These are phyloP conservation scores for Colletotrichum orbiculare DNA, from an alignment of 2,329 filamentous ascomycete species.

Conservation along the genomic window DNA sequence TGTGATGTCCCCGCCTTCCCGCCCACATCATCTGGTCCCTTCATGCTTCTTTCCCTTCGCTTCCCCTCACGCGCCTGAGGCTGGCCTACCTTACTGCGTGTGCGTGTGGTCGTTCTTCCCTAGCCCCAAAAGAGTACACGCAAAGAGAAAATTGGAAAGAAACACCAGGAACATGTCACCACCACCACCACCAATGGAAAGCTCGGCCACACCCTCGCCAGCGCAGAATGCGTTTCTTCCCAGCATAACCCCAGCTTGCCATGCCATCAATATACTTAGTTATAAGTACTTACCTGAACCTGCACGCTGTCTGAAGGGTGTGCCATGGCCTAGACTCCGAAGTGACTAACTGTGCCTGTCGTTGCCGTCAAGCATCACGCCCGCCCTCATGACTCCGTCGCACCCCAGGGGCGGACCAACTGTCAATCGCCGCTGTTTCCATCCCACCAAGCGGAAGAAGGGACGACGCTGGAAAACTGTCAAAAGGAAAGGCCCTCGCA, in stretches of 20 bases:
- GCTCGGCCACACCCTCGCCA: slow-evolving; percentile 15
- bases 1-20: background rate
- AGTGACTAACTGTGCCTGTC: slow-evolving; percentile 28
- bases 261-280: no score
- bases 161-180: slow-evolving; percentile 1
- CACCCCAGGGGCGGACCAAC: background rate
- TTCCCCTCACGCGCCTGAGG: background rate
- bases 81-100: slow-evolving; percentile 1
- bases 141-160: background rate
- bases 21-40: slow-evolving; percentile 26
- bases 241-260: slow-evolving; percentile 27
- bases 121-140: background rate
- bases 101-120: background rate
- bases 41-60: slow-evolving; percentile 4
- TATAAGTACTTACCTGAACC: slow-evolving; percentile 7
- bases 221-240: slow-evolving; percentile 24
- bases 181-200: slow-evolving; percentile 35
- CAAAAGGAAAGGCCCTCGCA: slow-evolving; percentile 27
- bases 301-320: slow-evolving; percentile 28
- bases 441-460: slow-evolving; percentile 28
- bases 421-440: slow-evolving; percentile 7
- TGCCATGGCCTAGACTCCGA: background rate
- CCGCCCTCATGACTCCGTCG: slow-evolving; percentile 32
- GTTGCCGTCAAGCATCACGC: slow-evolving; percentile 14
- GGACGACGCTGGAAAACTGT: slow-evolving; percentile 24